Conservation (phyloP, 495 filamentous ascomycete genomes). For the Hypoxylon crocopeplum region DNA sequence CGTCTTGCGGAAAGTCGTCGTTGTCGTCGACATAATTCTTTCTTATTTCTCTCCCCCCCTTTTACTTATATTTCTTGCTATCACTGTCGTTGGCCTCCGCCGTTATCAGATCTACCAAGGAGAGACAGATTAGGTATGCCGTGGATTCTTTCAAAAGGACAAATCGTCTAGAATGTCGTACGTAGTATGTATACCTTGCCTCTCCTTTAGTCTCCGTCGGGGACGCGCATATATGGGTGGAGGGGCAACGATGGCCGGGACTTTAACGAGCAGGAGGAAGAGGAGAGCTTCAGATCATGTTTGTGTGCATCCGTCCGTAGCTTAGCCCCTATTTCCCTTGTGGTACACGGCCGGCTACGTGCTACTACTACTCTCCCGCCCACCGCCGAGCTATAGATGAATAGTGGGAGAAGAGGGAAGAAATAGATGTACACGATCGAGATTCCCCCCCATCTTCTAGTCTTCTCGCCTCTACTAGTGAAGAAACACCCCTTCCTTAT, state of each 20-base stretch:
- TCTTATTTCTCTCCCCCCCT: neutral
- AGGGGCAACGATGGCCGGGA: neutral
- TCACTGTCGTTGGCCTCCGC: no score
- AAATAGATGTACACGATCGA: no score
- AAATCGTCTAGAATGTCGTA: neutral
- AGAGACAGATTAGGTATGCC: no score
- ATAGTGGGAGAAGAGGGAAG: neutral
- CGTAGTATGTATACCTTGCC: neutral
- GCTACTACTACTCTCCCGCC: neutral
- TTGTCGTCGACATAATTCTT: slow-evolving; percentile 13
- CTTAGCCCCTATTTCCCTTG: neutral
- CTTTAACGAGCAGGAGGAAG: neutral
- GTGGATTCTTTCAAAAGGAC: no score
- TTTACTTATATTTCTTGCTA: neutral
- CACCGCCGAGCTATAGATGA: neutral
- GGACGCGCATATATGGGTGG: slow-evolving; percentile 15
- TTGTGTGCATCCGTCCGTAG: slow-evolving; percentile 14
- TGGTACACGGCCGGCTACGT: slow-evolving; percentile 4
- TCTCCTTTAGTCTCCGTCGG: slow-evolving; percentile 10
- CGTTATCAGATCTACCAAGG: no score
- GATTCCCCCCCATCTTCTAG: no score
- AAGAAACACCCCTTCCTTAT: no score
- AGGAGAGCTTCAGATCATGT: neutral
- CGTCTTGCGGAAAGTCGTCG: slow-evolving; percentile 27
- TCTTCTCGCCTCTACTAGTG: no score